A percentile compares a stretch with the other conserved stretches of the same genome.
These are phyloP conservation scores for Stipa capillata DNA, from an alignment of 176 grass and related monocot species.

Conservation along the genomic window DNA sequence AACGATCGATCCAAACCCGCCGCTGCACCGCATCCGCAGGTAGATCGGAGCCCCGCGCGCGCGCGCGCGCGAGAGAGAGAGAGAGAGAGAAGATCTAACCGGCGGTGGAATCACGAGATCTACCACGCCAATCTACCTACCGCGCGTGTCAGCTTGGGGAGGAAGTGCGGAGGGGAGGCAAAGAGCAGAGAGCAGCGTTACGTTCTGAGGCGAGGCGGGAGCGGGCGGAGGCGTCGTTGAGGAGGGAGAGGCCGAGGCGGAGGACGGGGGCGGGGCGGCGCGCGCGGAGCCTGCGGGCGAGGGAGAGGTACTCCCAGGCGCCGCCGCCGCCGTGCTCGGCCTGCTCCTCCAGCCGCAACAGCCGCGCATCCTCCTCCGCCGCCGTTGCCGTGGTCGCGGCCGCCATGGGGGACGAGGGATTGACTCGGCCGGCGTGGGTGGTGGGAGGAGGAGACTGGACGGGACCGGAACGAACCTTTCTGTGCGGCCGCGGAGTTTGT, in stretches of 20 bases:
- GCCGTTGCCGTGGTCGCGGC: slow-evolving; percentile 22
- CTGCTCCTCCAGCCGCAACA: slow-evolving; percentile 65
- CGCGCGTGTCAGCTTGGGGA: background rate
- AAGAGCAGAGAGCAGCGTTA: slow-evolving; percentile 5
- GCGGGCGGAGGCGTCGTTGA: slow-evolving; percentile 67
- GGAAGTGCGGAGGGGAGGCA: background rate
- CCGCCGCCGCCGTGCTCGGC: slow-evolving; percentile 64
- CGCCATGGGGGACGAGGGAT: slow-evolving; percentile 10
- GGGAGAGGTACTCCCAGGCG: slow-evolving; percentile 74
- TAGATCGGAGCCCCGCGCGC: background rate
- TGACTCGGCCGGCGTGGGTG: background rate
- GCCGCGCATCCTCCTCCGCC: slow-evolving; percentile 40
- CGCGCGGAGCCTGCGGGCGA: slow-evolving; percentile 58
- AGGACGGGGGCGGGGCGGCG: slow-evolving; percentile 68
- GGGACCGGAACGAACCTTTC: background rate
- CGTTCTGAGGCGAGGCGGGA: slow-evolving; percentile 66
- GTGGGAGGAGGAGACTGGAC: background rate
- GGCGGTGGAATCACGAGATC: slow-evolving; percentile 6
- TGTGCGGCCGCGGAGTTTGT: no score
- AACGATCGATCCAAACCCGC: background rate
- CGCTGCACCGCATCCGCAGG: background rate
- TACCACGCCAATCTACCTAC: background rate
- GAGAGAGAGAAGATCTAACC: background rate
- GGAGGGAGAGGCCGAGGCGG: slow-evolving; percentile 51
- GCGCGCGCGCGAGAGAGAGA: no score